Conservation (phyloP, 179 eudicot species). For the Patellifolia procumbens region DNA sequence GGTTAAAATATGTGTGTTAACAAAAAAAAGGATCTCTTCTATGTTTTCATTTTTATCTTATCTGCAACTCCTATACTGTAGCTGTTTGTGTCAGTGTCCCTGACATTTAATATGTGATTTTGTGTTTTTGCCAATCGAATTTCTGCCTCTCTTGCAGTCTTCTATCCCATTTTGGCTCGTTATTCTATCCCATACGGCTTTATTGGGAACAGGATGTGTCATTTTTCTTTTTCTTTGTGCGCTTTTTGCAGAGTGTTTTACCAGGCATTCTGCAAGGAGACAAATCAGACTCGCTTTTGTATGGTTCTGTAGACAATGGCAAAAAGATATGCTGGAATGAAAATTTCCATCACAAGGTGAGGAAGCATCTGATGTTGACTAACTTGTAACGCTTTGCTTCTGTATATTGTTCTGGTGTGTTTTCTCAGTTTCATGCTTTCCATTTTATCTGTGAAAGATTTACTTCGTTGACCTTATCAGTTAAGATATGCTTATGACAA, state of each 20-base stretch:
- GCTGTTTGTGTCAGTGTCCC: background rate
- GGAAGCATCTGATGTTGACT: background rate
- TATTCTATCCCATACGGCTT: background rate
- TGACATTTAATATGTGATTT: background rate
- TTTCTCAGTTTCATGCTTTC: background rate
- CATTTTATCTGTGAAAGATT: background rate
- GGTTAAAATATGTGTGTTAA: background rate
- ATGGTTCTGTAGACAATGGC: slow-evolving; percentile 99
- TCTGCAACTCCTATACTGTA: background rate
- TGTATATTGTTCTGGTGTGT: background rate
- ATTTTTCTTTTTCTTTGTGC: background rate
- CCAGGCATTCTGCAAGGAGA: slow-evolving; percentile 99
- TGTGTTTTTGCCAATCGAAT: background rate
- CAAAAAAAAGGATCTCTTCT: background rate
- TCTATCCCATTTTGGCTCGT: background rate
- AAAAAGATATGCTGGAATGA: slow-evolving; percentile 99
- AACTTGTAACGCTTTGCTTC: background rate
- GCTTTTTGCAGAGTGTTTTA: slow-evolving; percentile 74
- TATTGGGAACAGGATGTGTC: background rate
- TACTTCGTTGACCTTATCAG: background rate
- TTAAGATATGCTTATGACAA: background rate
- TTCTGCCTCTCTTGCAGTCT: background rate
- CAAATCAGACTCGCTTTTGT: slow-evolving; percentile 94
- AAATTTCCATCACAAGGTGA: slow-evolving; percentile 90
- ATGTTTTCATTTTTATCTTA: background rate